A percentile compares a stretch with the other conserved stretches of the same genome.
These are phyloP conservation scores for Galerina marginata DNA, from an alignment of 768 basidiomycete genomes.

Conservation along the genomic window DNA sequence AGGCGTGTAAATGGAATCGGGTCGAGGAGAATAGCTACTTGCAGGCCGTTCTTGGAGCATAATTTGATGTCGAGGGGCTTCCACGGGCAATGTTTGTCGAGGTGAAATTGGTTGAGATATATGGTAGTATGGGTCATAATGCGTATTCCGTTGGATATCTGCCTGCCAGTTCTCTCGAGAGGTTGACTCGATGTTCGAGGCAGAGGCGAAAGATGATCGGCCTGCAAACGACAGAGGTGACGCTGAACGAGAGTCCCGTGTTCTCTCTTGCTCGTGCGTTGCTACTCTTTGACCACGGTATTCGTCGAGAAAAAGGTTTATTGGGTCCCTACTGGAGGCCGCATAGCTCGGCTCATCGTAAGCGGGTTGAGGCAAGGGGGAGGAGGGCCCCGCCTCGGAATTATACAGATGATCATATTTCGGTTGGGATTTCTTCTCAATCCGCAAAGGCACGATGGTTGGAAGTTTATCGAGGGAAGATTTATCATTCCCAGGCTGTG, in stretches of 20 bases:
- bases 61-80: slow-evolving; percentile 7
- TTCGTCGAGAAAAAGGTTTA: no score
- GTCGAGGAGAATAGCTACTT: not conserved
- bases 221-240: not conserved
- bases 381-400: not conserved
- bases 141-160: no score
- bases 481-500: not conserved
- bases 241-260: not conserved
- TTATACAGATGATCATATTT: slow-evolving; percentile 4
- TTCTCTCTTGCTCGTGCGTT: not conserved
- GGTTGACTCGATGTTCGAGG: no score
- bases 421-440: slow-evolving; percentile 31
- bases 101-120: slow-evolving; percentile 2
- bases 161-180: no score
- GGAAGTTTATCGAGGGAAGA: slow-evolving; percentile 10
- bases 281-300: not conserved
- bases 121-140: not conserved
- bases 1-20: not conserved
- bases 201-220: not conserved
- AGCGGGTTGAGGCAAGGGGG: not conserved
- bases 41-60: not conserved
- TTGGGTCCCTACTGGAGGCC: no score
- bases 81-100: slow-evolving; percentile 17
- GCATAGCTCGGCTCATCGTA: not conserved
- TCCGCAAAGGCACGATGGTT: slow-evolving; percentile 24